Conservation (phyloP, 2,329 filamentous ascomycete species). For the Incumbomyces delicatus region DNA sequence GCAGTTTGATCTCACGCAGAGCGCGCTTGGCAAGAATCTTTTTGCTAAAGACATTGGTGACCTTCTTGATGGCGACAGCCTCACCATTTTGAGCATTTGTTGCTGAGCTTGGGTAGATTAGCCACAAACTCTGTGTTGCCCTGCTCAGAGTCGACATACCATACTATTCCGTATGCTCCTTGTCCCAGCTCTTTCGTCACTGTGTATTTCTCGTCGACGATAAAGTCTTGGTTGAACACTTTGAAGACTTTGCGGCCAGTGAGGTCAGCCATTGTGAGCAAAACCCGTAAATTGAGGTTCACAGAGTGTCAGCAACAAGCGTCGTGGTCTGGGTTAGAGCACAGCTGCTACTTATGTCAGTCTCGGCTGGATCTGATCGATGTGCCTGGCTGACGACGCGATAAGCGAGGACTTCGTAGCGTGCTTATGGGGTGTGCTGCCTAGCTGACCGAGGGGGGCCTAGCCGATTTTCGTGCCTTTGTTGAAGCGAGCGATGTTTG, state of each 20-base stretch:
- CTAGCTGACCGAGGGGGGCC: background rate
- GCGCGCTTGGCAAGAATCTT: slow-evolving; percentile 98
- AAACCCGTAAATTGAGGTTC: background rate
- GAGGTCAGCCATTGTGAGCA: slow-evolving; percentile 46
- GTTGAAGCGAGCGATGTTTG: slow-evolving; percentile 5
- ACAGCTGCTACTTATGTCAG: background rate
- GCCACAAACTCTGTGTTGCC: slow-evolving; percentile 1
- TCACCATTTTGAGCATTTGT: slow-evolving; percentile 85
- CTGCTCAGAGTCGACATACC: slow-evolving; percentile 46
- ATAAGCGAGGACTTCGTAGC: too few species aligned
- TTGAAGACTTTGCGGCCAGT: slow-evolving; percentile 86
- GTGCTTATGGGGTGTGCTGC: background rate
- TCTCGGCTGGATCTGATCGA: background rate
- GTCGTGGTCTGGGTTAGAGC: too few species aligned
- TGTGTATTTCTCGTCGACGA: slow-evolving; percentile 95
- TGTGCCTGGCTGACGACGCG: too few species aligned
- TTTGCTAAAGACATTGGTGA: slow-evolving; percentile 99
- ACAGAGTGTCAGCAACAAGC: background rate
- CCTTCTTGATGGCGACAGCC: slow-evolving; percentile 97
- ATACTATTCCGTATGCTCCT: slow-evolving; percentile 97
- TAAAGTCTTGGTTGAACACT: slow-evolving; percentile 99
- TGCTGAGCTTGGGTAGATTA: slow-evolving; percentile 57
- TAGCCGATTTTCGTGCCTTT: background rate
- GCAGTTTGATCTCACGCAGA: slow-evolving; percentile 92
- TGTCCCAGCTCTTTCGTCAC: slow-evolving; percentile 98